phyloP scores from a whole-genome alignment of 495 filamentous ascomycete species.

The Chaetomidium leptoderma region DNA sequence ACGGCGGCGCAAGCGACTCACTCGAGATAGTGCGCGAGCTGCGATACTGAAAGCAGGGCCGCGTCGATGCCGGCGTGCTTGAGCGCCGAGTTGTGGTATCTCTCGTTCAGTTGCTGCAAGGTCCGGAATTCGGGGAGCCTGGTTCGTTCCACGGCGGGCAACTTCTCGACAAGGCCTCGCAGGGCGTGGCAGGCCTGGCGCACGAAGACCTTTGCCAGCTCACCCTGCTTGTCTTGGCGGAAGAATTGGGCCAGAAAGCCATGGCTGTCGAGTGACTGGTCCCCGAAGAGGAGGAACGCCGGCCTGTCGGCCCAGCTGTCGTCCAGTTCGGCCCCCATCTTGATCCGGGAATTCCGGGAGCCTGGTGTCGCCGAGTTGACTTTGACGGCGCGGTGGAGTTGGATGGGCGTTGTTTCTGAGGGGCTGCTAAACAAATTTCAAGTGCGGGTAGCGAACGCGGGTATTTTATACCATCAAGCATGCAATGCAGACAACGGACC shows the following conservation, averaged over 20 bases:
- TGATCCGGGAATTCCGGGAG: conserved; percentile 14
- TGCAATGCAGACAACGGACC: background rate
- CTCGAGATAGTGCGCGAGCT: conserved; percentile 74
- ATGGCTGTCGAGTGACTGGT: conserved; percentile 72
- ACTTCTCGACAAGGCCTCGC: conserved; percentile 56
- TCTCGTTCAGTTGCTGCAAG: conserved; percentile 65
- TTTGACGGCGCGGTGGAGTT: background rate
- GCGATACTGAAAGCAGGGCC: conserved; percentile 63
- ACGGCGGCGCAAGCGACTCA: too few relatives aligned
- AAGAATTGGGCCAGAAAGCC: conserved; percentile 59
- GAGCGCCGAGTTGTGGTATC: conserved; percentile 53
- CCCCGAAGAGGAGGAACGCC: conserved; percentile 63
- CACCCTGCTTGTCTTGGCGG: conserved; percentile 57
- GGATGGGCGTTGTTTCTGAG: background rate
- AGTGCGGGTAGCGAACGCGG: background rate
- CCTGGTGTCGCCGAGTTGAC: background rate
- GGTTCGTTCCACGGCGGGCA: conserved; percentile 56
- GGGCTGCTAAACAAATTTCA: background rate
- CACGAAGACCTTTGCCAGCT: conserved; percentile 62
- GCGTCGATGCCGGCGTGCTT: conserved; percentile 63
- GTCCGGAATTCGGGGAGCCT: conserved; percentile 65
- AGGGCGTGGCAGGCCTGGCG: conserved; percentile 58
- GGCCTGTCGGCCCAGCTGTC: conserved; percentile 30
- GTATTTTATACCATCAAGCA: background rate
- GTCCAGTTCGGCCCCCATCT: conserved; percentile 27